phyloP scores from a whole-genome alignment of 768 basidiomycete species.

The Auricularia sp. region DNA sequence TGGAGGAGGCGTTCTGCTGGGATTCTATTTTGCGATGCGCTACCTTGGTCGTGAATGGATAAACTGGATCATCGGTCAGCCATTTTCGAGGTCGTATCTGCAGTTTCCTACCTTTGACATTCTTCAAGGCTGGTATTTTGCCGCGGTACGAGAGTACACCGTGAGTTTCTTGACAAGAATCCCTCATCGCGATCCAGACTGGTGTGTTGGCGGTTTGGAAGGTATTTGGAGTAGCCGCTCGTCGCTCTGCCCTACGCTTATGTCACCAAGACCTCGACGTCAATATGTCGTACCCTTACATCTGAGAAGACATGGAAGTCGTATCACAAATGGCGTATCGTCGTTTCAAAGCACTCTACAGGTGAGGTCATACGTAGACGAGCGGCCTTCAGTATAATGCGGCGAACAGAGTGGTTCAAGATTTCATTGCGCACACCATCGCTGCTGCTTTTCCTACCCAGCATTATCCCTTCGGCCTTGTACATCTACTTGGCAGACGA shows the following conservation, averaged over 20 bases:
- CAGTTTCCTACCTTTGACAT: background rate
- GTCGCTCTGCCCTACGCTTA: conserved; percentile 1
- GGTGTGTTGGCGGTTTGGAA: conserved; percentile 44
- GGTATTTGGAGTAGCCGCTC: conserved; percentile 28
- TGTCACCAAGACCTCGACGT: conserved; percentile 35
- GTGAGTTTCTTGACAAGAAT: conserved; percentile 41
- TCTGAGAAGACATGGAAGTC: conserved; percentile 48
- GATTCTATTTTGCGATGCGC: conserved; percentile 41
- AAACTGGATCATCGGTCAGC: conserved; percentile 54
- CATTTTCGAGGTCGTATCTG: conserved; percentile 13
- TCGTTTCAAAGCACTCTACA: conserved; percentile 34
- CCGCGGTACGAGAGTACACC: conserved; percentile 52
- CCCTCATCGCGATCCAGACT: background rate
- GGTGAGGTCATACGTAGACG: conserved; percentile 26
- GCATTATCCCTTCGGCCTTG: conserved; percentile 51
- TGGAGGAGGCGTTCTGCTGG: conserved; percentile 49
- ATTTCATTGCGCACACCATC: conserved; percentile 51
- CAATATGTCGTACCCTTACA: conserved; percentile 36
- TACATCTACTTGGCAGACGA: conserved; percentile 39
- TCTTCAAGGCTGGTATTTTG: background rate
- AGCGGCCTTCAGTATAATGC: conserved; percentile 18
- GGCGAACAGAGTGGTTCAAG: conserved; percentile 21
- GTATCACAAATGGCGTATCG: conserved; percentile 37
- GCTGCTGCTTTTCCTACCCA: conserved; percentile 44
- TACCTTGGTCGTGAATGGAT: conserved; percentile 49